Conservation (phyloP, 1,139 yeast species). For the Geotrichum fermentans region DNA sequence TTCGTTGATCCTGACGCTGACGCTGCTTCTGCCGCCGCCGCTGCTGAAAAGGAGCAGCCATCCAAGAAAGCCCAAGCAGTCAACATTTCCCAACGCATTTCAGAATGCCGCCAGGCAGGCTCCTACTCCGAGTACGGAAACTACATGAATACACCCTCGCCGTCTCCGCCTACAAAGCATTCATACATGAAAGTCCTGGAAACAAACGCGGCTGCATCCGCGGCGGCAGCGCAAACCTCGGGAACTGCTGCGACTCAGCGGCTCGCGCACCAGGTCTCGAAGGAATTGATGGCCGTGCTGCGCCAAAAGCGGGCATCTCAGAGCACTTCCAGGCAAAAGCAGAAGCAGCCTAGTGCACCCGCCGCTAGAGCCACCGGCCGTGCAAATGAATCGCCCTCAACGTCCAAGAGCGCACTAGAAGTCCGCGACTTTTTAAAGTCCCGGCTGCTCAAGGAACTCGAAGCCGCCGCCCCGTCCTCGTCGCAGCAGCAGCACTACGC, state of each 20-base stretch:
- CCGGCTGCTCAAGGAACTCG: not conserved
- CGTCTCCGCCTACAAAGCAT: conserved; percentile 4
- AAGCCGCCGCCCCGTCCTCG: not conserved
- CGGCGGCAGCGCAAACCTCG: not conserved
- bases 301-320: not conserved
- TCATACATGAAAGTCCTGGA: conserved; percentile 1
- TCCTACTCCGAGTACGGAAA: conserved; percentile 14
- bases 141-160: conserved; percentile 10
- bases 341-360: not conserved
- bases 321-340: not conserved
- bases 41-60: not conserved
- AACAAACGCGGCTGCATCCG: not conserved
- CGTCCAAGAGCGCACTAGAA: not conserved
- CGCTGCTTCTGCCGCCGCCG: not conserved
- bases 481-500: not conserved
- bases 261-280: not conserved
- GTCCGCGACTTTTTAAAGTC: conserved; percentile 1
- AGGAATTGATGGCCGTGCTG: not conserved
- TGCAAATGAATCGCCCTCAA: not conserved
- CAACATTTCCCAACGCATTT: not conserved
- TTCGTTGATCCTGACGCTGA: conserved; percentile 22
- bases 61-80: not conserved
- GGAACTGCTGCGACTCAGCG: not conserved
- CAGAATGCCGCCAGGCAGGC: conserved; percentile 2
- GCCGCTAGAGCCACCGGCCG: not conserved